These are phyloP conservation scores for Debaryomyces robertsiae DNA, from an alignment of 1,139 yeast species.

Conservation along the genomic window DNA sequence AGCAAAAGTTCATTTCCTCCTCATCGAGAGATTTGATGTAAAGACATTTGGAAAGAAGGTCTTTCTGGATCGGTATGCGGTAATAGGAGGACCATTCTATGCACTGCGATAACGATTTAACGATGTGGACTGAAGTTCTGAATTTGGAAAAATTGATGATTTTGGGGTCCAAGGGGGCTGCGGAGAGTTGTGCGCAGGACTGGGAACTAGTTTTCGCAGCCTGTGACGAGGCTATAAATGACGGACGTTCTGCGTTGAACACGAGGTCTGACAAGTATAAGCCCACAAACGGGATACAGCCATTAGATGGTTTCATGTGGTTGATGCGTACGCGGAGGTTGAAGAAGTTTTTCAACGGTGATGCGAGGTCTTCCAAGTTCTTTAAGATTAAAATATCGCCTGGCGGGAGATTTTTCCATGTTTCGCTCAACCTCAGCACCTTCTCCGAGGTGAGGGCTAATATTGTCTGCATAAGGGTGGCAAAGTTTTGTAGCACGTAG, in stretches of 20 bases:
- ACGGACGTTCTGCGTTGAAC: slow-evolving; percentile 73
- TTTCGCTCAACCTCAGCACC: slow-evolving; percentile 61
- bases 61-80: slow-evolving; percentile 50
- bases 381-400: slow-evolving; percentile 65
- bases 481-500: slow-evolving; percentile 71
- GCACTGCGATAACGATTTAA: slow-evolving; percentile 75
- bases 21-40: slow-evolving; percentile 77
- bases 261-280: slow-evolving; percentile 81
- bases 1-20: slow-evolving; percentile 65
- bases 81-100: slow-evolving; percentile 84
- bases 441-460: slow-evolving; percentile 79
- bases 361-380: slow-evolving; percentile 63
- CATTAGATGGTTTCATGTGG: slow-evolving; percentile 65
- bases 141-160: slow-evolving; percentile 78
- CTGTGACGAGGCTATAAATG: slow-evolving; percentile 31
- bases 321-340: slow-evolving; percentile 65
- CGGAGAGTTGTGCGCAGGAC: slow-evolving; percentile 15
- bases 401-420: slow-evolving; percentile 68
- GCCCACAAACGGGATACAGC: slow-evolving; percentile 90
- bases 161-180: slow-evolving; percentile 27
- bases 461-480: slow-evolving; percentile 85
- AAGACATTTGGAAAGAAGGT: slow-evolving; percentile 77
- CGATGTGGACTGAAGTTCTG: slow-evolving; percentile 74
- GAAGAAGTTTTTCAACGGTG: slow-evolving; percentile 66
- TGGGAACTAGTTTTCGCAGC: slow-evolving; percentile 9